Conservation (phyloP, 176 grass and related monocot species). For the Poa pratensis region DNA sequence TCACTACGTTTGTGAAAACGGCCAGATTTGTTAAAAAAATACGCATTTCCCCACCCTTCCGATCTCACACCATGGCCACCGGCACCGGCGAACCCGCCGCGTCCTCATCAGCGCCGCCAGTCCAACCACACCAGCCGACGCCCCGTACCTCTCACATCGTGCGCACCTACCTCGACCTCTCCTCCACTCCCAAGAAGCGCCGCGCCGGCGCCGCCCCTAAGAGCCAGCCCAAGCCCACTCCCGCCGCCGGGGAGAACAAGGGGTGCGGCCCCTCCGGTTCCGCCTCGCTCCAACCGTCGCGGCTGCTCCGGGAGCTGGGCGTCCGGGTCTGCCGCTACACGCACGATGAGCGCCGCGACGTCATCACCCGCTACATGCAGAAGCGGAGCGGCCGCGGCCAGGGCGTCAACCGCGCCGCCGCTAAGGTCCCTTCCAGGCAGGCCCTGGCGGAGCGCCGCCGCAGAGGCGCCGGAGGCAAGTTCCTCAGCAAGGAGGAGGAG, state of each 20-base stretch:
- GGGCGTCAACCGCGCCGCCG: constrained; percentile 57
- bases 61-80: constrained; percentile 49
- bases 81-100: background rate
- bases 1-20: too few relatives aligned
- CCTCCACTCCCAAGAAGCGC: constrained; percentile 47
- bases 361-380: constrained; percentile 95
- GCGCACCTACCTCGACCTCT: constrained; percentile 57
- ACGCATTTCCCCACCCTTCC: background rate
- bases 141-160: constrained; percentile 55
- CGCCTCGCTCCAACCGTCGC: constrained; percentile 51
- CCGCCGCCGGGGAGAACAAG: constrained; percentile 10
- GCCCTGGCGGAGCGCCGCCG: constrained; percentile 84
- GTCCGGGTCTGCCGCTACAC: constrained; percentile 84
- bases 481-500: constrained; percentile 86
- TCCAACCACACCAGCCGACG: constrained; percentile 13
- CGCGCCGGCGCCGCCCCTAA: constrained; percentile 35
- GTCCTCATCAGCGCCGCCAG: constrained; percentile 4
- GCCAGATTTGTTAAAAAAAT: too few relatives aligned
- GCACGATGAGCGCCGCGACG: constrained; percentile 91
- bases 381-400: constrained; percentile 79
- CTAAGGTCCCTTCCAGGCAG: constrained; percentile 83
- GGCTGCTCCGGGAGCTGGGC: constrained; percentile 81
- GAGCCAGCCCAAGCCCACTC: constrained; percentile 34
- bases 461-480: constrained; percentile 78
- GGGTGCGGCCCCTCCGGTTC: background rate